A percentile compares a stretch with the other conserved stretches of the same genome.
Evolutionary conservation across 2,329 filamentous ascomycete genomes (phyloP).

Genomic region (Fusarium sp.): DNA sequence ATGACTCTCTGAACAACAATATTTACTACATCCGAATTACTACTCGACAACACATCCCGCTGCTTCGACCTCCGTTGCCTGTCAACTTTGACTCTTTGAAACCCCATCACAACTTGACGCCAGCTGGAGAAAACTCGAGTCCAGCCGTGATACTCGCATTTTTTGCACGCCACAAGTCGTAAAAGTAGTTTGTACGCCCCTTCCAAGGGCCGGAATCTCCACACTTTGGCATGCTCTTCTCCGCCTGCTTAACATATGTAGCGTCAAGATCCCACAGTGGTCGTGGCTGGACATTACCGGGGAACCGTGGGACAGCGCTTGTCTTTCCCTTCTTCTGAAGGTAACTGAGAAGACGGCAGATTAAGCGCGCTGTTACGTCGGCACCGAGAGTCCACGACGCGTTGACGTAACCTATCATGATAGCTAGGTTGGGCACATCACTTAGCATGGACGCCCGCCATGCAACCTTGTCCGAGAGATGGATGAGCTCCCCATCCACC

Average conservation of each 20-base stretch:
- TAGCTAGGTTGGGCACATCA: slow-evolving; percentile 68
- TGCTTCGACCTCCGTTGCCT: background rate
- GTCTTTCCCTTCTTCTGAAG: slow-evolving; percentile 54
- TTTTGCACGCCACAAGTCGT: background rate
- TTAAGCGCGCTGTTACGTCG: slow-evolving; percentile 62
- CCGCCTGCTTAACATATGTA: background rate
- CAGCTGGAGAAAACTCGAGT: background rate
- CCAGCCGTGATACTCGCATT: background rate
- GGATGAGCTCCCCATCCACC: slow-evolving; percentile 61
- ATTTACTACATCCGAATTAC: too few species aligned
- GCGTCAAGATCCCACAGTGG: background rate
- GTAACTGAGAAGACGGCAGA: slow-evolving; percentile 57
- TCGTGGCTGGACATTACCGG: background rate
- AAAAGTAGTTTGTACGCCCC: background rate
- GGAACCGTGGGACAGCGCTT: background rate
- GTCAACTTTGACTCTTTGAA: background rate
- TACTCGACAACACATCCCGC: too few species aligned
- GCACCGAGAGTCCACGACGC: slow-evolving; percentile 71
- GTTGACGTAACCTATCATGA: slow-evolving; percentile 70
- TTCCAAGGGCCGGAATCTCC: background rate
- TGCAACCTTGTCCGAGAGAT: slow-evolving; percentile 57
- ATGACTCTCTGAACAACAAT: too few species aligned
- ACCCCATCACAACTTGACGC: background rate
- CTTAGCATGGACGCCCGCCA: slow-evolving; percentile 73
- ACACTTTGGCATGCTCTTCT: background rate